Evolutionary conservation across 1,284 basidiomycete species (phyloP), one percentile per base, ranked within the genome.

Genomic region (Microbotryum scabiosae): DNA sequence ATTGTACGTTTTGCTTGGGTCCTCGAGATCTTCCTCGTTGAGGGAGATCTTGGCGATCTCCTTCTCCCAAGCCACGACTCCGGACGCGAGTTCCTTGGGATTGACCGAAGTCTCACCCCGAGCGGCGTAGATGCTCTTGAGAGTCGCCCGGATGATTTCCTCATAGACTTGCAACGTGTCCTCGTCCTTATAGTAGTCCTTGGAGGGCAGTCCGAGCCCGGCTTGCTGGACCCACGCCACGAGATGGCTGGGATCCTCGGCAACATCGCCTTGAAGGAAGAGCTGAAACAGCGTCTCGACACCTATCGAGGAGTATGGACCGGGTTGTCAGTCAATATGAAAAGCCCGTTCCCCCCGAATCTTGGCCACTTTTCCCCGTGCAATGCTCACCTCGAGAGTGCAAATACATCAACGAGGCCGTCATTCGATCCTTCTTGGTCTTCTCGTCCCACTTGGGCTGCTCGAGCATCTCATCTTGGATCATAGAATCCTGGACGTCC

Each of bases 181-280:
- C 58, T 84, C 78, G 64, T 97, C 93, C 30, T 87, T 82, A 74
- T 91, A 97, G 75, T 97, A 97, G 77, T 93, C 89, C 85, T 89
- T 69, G 48, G 91, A 85, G 1, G 93, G 93, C 16, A 97, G 83
- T 36, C 91, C 90, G 8, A 97, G 80, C 12, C 78, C 81, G 8
- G 87, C 82, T 72, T 97, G 93, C 67, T 82, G 85, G 71, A 97
- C 84, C 85, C 86, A 91, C 20, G 93, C 80, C 0, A 84, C 82
- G 82, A 94, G 90, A 51, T 81, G 76, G 69, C 92, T 87, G 0
- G 94, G 91, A 72, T 97, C 89, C n/a, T 83, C 80, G 26, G 87
- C 90, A 41, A 86, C 84, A 70, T 97, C 91, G 47, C 94, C 93
- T 60, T 96, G 91, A 62, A 94, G 81, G 30, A 77, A 79, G 67